These are phyloP conservation scores for Zymoseptoria brevis DNA, from an alignment of 2,329 filamentous ascomycete genomes.

Conservation along the genomic window DNA sequence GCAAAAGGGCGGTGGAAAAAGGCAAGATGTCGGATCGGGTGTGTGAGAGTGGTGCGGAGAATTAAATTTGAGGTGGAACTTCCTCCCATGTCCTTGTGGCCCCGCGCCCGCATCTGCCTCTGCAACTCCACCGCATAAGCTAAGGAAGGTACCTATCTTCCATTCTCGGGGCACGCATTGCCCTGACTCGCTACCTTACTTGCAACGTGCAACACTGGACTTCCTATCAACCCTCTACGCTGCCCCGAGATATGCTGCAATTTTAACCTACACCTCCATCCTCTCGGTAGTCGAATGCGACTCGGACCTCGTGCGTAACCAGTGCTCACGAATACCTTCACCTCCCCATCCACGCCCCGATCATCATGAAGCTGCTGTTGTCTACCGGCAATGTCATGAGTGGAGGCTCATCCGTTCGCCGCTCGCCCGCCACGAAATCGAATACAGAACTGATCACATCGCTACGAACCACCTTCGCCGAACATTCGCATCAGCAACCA, in stretches of 20 bases:
- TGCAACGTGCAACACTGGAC: not conserved
- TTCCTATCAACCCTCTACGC: too few relatives aligned
- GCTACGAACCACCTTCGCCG: slow-evolving; percentile 68
- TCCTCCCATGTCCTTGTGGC: too few relatives aligned
- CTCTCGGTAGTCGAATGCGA: not conserved
- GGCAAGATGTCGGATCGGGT: not conserved
- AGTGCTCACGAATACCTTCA: not conserved
- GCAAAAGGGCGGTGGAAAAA: not conserved
- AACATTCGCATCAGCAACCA: slow-evolving; percentile 16
- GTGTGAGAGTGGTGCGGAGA: not conserved
- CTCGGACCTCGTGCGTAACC: too few relatives aligned
- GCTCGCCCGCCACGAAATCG: slow-evolving; percentile 68
- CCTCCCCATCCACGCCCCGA: not conserved
- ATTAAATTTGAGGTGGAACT: not conserved
- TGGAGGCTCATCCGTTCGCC: slow-evolving; percentile 73
- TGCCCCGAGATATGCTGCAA: not conserved
- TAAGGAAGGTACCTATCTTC: too few relatives aligned
- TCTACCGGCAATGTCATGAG: slow-evolving; percentile 88
- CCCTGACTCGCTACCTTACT: not conserved
- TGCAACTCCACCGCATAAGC: too few relatives aligned
- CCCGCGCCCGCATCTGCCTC: too few relatives aligned
- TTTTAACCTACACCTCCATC: not conserved
- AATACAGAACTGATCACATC: slow-evolving; percentile 90
- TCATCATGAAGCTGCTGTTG: slow-evolving; percentile 70
- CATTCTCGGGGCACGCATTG: too few relatives aligned